These are phyloP conservation scores for Brettanomyces custersianus DNA, from an alignment of 805 yeast genomes.

Conservation along the genomic window DNA sequence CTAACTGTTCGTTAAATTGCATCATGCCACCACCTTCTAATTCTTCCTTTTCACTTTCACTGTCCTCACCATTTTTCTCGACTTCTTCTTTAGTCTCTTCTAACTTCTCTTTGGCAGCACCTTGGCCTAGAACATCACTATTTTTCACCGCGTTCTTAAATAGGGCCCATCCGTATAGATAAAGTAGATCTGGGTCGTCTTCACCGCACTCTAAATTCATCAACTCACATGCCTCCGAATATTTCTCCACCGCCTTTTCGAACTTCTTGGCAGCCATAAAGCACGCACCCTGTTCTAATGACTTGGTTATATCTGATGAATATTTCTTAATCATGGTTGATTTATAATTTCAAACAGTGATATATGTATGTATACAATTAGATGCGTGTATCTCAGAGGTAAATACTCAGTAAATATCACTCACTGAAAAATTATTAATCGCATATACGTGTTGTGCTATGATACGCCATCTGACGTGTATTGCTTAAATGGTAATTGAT, in stretches of 20 bases:
- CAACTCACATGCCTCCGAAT: constrained; percentile 64
- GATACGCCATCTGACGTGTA: no score
- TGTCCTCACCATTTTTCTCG: background rate
- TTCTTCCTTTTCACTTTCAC: constrained; percentile 7
- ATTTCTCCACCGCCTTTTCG: constrained; percentile 59
- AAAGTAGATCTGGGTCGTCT: constrained; percentile 67
- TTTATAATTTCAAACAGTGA: no score
- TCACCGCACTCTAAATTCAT: constrained; percentile 42
- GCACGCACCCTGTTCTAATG: constrained; percentile 55
- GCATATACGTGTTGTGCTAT: no score
- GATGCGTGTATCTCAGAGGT: no score
- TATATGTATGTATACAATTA: no score
- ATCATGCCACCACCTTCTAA: constrained; percentile 14
- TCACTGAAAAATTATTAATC: background rate
- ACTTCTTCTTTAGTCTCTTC: constrained; percentile 4
- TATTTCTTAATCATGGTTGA: constrained; percentile 12
- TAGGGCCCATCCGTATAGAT: constrained; percentile 70
- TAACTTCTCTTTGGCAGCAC: constrained; percentile 7
- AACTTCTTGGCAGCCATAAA: constrained; percentile 55
- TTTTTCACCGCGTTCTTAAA: constrained; percentile 69
- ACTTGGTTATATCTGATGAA: constrained; percentile 33
- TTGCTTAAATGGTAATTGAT: no score
- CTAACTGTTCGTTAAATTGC: constrained; percentile 30
- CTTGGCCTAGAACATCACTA: constrained; percentile 67
- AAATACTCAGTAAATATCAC: no score